A percentile compares a stretch with the other conserved stretches of the same genome.
Evolutionary conservation across 257 asterid species (phyloP).

Genomic region (Lithospermum erythrorhizon): DNA sequence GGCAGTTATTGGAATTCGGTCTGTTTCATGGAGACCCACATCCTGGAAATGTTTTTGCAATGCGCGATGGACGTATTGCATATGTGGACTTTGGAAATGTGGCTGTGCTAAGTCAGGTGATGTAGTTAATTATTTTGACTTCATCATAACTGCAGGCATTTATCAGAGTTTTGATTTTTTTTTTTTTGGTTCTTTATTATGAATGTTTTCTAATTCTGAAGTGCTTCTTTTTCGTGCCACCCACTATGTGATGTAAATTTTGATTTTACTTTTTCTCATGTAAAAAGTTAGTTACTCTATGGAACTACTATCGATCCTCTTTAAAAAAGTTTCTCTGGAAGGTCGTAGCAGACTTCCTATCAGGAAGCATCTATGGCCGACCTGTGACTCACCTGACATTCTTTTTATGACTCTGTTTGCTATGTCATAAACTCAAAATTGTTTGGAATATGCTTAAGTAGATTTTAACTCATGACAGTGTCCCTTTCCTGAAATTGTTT

Average conservation of each 20-base stretch:
- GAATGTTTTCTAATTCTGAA: not conserved
- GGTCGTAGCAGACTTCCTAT: not conserved
- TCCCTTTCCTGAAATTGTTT: not conserved
- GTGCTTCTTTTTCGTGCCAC: no score
- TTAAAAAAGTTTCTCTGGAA: not conserved
- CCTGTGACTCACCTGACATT: no score
- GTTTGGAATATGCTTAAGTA: no score
- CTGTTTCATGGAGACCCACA: slow-evolving; percentile 98
- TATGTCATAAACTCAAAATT: no score
- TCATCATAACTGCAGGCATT: not conserved
- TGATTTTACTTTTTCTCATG: not conserved
- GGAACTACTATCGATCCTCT: no score
- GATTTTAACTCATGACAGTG: not conserved
- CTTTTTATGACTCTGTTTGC: no score
- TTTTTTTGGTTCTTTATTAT: not conserved
- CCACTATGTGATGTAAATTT: no score
- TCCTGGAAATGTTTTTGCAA: slow-evolving; percentile 97
- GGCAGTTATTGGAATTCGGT: slow-evolving; percentile 95
- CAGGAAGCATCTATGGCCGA: no score
- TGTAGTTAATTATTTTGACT: not conserved
- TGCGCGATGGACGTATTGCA: slow-evolving; percentile 99
- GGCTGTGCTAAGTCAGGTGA: slow-evolving; percentile 98
- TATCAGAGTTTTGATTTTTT: not conserved
- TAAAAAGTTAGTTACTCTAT: not conserved
- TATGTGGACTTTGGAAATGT: slow-evolving; percentile 98